Percentiles rank a stretch among this genome's conserved stretches.
Conservation (phyloP, 2,329 filamentous ascomycete species). For the Peltaster fructicola region DNA sequence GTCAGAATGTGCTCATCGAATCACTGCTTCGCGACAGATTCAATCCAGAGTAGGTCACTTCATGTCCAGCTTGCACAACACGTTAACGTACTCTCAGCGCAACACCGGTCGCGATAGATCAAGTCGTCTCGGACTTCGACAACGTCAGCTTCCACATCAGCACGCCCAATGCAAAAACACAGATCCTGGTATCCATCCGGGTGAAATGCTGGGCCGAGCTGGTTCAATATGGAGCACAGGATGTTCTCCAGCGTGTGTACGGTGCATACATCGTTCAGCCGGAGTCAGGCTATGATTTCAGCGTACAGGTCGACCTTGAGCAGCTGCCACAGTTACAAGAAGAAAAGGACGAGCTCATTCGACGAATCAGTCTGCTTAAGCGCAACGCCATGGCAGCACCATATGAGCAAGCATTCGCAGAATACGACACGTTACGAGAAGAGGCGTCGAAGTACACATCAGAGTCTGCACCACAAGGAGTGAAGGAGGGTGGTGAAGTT, state of each 20-base stretch:
- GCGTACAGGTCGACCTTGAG: constrained; percentile 75
- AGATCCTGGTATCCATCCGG: constrained; percentile 85
- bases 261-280: constrained; percentile 74
- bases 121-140: constrained; percentile 97
- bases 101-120: constrained; percentile 76
- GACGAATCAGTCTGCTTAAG: constrained; percentile 79
- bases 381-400: constrained; percentile 98
- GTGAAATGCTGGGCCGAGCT: constrained; percentile 92
- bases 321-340: constrained; percentile 71
- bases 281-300: constrained; percentile 92
- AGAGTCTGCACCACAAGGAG: constrained; percentile 81
- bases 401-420: constrained; percentile 91
- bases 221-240: constrained; percentile 78
- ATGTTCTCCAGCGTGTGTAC: constrained; percentile 87
- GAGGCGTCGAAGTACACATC: constrained; percentile 84
- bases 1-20: constrained; percentile 96
- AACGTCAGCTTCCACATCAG: constrained; percentile 98
- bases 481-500: constrained; percentile 75
- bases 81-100: constrained; percentile 38
- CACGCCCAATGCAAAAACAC: constrained; percentile 80
- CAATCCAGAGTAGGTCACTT: constrained; percentile 22
- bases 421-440: constrained; percentile 71
- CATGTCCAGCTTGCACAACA: constrained; percentile 8
- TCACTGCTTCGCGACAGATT: constrained; percentile 90
- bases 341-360: constrained; percentile 68